These are phyloP conservation scores for Penicillium sp. DNA, from an alignment of 2,329 filamentous ascomycete species.

Conservation along the genomic window DNA sequence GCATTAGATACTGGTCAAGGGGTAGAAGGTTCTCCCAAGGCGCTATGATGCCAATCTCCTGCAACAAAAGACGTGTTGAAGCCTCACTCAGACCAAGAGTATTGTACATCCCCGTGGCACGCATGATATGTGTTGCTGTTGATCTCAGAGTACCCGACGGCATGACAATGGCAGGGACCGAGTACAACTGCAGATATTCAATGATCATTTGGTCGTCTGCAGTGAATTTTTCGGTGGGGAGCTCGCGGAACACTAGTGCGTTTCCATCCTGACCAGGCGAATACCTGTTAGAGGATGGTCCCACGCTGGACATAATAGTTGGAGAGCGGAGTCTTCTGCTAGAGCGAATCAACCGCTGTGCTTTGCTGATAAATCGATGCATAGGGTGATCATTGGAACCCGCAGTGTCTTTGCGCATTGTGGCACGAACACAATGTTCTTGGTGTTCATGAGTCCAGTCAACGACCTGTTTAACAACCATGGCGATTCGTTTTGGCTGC, in stretches of 20 bases:
- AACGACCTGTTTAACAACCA: constrained; percentile 49
- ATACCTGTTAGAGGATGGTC: constrained; percentile 38
- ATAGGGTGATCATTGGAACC: constrained; percentile 38
- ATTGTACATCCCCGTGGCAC: constrained; percentile 56
- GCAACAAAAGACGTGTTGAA: constrained; percentile 52
- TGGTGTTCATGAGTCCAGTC: constrained; percentile 56
- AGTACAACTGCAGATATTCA: constrained; percentile 54
- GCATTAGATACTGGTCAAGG: constrained; percentile 52
- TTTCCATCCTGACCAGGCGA: constrained; percentile 27
- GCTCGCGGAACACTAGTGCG: constrained; percentile 29
- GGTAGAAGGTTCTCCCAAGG: constrained; percentile 57
- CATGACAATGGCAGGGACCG: constrained; percentile 41
- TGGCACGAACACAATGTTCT: constrained; percentile 29
- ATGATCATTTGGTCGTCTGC: constrained; percentile 53
- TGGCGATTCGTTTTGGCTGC: constrained; percentile 51
- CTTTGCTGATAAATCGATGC: constrained; percentile 44
- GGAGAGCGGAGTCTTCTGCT: constrained; percentile 44
- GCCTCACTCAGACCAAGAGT: constrained; percentile 35
- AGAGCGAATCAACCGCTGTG: constrained; percentile 40
- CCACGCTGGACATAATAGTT: constrained; percentile 42
- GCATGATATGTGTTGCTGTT: constrained; percentile 55
- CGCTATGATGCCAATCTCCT: constrained; percentile 60
- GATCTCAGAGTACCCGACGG: constrained; percentile 44
- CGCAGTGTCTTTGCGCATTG: constrained; percentile 25
- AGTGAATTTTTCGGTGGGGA: constrained; percentile 45